A percentile compares a stretch with the other conserved stretches of the same genome.
These are phyloP conservation scores for Cladosporium sp. DNA, from an alignment of 2,329 filamentous ascomycete genomes.

Conservation along the genomic window DNA sequence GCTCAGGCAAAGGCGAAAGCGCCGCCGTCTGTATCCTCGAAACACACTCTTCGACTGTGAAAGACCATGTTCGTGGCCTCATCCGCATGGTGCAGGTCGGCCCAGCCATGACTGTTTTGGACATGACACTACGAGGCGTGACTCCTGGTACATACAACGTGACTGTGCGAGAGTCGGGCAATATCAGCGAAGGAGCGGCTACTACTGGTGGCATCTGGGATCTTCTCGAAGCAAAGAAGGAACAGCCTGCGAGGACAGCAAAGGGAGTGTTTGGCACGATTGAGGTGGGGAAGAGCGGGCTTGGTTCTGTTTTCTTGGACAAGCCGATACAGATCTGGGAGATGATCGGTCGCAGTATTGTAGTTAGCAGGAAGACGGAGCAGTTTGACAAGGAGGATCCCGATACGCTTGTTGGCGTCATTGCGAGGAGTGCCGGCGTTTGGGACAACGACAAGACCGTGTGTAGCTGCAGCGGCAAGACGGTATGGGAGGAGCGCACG, in stretches of 20 bases:
- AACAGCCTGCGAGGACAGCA: conserved; percentile 47
- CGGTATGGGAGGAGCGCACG: conserved; percentile 92
- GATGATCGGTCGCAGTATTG: conserved; percentile 88
- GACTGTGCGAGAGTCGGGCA: conserved; percentile 80
- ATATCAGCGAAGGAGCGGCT: conserved; percentile 79
- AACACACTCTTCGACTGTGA: conserved; percentile 64
- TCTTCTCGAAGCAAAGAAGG: conserved; percentile 47
- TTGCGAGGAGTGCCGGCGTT: conserved; percentile 92
- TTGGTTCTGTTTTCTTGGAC: conserved; percentile 78
- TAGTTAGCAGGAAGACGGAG: conserved; percentile 65
- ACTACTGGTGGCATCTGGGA: conserved; percentile 85
- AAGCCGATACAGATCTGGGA: conserved; percentile 89
- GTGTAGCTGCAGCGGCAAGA: conserved; percentile 97
- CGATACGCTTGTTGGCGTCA: conserved; percentile 86
- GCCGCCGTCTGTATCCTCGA: conserved; percentile 96
- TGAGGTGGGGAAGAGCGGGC: conserved; percentile 71
- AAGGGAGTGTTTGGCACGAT: conserved; percentile 73
- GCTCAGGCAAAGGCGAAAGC: conserved; percentile 77
- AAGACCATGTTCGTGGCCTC: conserved; percentile 75
- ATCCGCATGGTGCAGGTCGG: conserved; percentile 92
- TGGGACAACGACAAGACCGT: conserved; percentile 99
- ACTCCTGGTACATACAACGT: conserved; percentile 78
- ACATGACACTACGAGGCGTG: conserved; percentile 82
- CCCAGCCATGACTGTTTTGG: conserved; percentile 74
- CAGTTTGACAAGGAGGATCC: conserved; percentile 68